Percentiles rank a stretch among this genome's conserved stretches.
Conservation (phyloP, 1,284 basidiomycete species). For the Leccinum holopus region DNA sequence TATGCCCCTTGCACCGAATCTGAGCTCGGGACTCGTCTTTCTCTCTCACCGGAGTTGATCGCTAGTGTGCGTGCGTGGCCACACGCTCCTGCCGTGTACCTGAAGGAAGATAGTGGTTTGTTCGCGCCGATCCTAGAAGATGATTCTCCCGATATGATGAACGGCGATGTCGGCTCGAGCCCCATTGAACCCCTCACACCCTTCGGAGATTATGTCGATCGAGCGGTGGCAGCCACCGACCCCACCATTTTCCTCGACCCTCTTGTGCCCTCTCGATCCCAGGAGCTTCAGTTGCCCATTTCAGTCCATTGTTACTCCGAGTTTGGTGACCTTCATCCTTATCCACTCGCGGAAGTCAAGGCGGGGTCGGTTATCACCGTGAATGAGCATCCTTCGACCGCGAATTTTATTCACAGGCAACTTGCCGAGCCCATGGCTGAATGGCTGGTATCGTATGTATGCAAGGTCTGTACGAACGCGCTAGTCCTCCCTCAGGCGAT, state of each 20-base stretch:
- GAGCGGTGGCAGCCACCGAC: slow-evolving; percentile 53
- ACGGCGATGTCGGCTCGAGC: slow-evolving; percentile 57
- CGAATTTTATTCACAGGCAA: slow-evolving; percentile 62
- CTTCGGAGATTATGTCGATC: slow-evolving; percentile 72
- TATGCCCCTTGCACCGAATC: slow-evolving; percentile 35
- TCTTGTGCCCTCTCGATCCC: slow-evolving; percentile 19
- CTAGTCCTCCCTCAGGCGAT: slow-evolving; percentile 53
- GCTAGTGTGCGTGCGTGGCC: slow-evolving; percentile 19
- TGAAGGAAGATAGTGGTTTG: slow-evolving; percentile 44
- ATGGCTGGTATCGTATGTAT: slow-evolving; percentile 74
- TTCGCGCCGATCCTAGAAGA: slow-evolving; percentile 68
- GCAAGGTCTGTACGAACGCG: slow-evolving; percentile 74
- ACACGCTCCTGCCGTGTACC: slow-evolving; percentile 18
- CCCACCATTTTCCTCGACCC: slow-evolving; percentile 22
- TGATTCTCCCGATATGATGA: slow-evolving; percentile 55
- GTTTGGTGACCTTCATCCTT: slow-evolving; percentile 20
- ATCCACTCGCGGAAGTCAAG: slow-evolving; percentile 16
- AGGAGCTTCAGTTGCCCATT: slow-evolving; percentile 23
- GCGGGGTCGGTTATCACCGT: slow-evolving; percentile 9
- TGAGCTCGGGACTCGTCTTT: slow-evolving; percentile 31
- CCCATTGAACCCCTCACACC: slow-evolving; percentile 72
- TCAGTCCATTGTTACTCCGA: slow-evolving; percentile 21
- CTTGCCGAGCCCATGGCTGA: slow-evolving; percentile 72
- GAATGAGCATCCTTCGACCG: slow-evolving; percentile 41
- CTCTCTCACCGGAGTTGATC: slow-evolving; percentile 15